These are phyloP conservation scores for Lachnellula occidentalis DNA, from an alignment of 2,329 filamentous ascomycete species.

Conservation along the genomic window DNA sequence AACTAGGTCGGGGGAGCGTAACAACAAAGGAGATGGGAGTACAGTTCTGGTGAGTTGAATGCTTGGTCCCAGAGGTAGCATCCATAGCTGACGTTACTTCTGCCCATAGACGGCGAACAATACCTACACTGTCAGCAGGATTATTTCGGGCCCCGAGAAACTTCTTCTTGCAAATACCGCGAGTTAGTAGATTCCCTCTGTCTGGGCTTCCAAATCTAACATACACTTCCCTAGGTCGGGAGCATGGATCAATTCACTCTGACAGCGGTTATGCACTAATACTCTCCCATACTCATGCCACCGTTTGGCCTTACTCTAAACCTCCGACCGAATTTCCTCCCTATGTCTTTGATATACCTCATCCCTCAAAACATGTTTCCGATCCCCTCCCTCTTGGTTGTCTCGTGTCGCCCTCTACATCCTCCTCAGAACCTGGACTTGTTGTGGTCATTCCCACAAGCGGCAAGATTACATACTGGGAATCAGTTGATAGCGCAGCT, in stretches of 20 bases:
- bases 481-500: constrained; percentile 84
- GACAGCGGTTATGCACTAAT: constrained; percentile 70
- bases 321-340: constrained; percentile 65
- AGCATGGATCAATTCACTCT: constrained; percentile 61
- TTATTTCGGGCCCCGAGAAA: constrained; percentile 75
- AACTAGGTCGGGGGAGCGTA: constrained; percentile 55
- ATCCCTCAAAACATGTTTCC: constrained; percentile 57
- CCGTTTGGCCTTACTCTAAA: constrained; percentile 86
- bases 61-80: neutral
- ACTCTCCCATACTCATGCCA: constrained; percentile 74
- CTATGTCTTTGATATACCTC: constrained; percentile 73
- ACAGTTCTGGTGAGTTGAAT: constrained; percentile 55
- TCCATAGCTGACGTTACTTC: constrained; percentile 4
- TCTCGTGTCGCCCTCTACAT: constrained; percentile 72
- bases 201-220: constrained; percentile 14
- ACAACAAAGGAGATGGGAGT: constrained; percentile 65
- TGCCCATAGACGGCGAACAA: constrained; percentile 66
- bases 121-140: constrained; percentile 78
- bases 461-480: constrained; percentile 90
- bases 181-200: constrained; percentile 45
- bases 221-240: constrained; percentile 42
- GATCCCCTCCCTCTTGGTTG: constrained; percentile 78
- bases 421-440: constrained; percentile 75
- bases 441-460: constrained; percentile 78
- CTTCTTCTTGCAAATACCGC: constrained; percentile 57